Percentiles rank a stretch among this genome's conserved stretches.
Conservation (phyloP, 169 alveolate species). For the Plasmodium billcollinsi region DNA sequence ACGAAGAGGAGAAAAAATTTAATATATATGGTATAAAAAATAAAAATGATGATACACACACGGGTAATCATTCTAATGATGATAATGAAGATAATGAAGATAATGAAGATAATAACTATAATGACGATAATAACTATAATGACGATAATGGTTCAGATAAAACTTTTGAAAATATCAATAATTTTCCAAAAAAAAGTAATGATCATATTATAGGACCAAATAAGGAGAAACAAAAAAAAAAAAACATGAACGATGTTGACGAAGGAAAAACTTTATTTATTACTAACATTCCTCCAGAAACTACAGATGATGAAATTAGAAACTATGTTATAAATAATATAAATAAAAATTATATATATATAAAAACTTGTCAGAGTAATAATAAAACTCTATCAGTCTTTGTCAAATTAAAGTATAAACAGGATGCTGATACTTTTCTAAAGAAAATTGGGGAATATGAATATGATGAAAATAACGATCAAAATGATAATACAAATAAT, state of each 20-base stretch:
- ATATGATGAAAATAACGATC: constrained; percentile 8
- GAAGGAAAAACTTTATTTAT: constrained; percentile 74
- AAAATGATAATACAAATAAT: background rate
- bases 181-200: background rate
- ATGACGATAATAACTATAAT: background rate
- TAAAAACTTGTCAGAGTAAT: constrained; percentile 32
- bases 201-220: background rate
- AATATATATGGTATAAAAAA: background rate
- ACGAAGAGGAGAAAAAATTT: background rate
- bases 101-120: background rate
- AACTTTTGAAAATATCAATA: background rate
- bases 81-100: background rate
- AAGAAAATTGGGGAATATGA: constrained; percentile 73
- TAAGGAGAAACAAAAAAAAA: background rate
- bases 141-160: background rate
- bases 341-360: constrained; percentile 38
- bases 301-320: constrained; percentile 53
- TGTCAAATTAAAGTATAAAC: constrained; percentile 55
- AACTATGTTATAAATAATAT: constrained; percentile 35
- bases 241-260: constrained; percentile 12
- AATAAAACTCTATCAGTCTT: constrained; percentile 31
- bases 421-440: constrained; percentile 70
- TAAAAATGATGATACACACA: background rate
- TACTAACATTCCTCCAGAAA: constrained; percentile 54
- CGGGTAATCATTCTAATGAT: background rate